These are phyloP conservation scores for Cordia subcordata DNA, from an alignment of 257 asterid species.

Conservation along the genomic window DNA sequence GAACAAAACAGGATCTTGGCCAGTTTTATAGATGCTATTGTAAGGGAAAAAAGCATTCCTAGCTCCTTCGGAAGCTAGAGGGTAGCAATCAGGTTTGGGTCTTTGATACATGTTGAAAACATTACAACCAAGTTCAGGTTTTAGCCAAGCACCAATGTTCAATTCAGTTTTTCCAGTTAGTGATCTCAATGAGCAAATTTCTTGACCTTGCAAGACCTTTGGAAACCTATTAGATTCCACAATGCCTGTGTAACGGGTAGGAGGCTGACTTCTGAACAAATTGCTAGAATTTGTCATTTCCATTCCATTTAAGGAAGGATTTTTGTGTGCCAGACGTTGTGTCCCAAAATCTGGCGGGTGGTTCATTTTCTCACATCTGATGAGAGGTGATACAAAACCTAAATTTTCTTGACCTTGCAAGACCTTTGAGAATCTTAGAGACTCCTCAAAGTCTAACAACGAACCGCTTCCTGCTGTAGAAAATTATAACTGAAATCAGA, in stretches of 20 bases:
- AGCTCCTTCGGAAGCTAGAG: conserved; percentile 86
- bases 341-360: conserved; percentile 2
- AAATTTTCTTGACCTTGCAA: conserved; percentile 99
- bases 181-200: conserved; percentile 81
- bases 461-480: conserved; percentile 42
- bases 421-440: conserved; percentile 94
- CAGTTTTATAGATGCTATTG: background rate
- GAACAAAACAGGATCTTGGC: conserved; percentile 44
- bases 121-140: conserved; percentile 19
- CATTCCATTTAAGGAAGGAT: background rate
- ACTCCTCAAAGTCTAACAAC: conserved; percentile 89
- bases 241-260: conserved; percentile 69
- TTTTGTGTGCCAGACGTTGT: conserved; percentile 1
- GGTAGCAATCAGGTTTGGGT: conserved; percentile 56
- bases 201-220: conserved; percentile 99
- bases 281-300: conserved; percentile 29
- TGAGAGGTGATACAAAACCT: conserved; percentile 60
- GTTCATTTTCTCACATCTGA: conserved; percentile 18
- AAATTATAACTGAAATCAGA: too few species aligned
- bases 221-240: conserved; percentile 89
- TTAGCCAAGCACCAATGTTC: conserved; percentile 50
- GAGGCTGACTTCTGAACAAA: conserved; percentile 34
- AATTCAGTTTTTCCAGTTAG: conserved; percentile 56
- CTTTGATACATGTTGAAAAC: conserved; percentile 37
- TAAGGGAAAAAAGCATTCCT: conserved; percentile 50